Evolutionary conservation across 148 eudicot genomes (phyloP).

Genomic region (Spergularia bocconei): DNA sequence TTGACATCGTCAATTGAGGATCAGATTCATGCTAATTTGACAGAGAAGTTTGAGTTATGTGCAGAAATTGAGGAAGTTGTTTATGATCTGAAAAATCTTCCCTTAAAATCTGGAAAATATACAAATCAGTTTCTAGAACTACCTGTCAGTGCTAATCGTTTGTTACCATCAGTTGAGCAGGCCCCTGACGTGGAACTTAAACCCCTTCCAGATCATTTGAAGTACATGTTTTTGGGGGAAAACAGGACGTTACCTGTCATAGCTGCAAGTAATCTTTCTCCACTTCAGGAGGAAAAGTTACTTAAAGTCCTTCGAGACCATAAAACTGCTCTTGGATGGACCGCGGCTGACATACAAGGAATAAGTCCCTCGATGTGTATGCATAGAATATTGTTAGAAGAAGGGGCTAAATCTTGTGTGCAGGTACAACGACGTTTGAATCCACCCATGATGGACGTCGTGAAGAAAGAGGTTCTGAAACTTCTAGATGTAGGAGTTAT

Average conservation of each 20-base stretch:
- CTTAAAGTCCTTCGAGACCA: slow-evolving; percentile 17
- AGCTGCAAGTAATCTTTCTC: not conserved
- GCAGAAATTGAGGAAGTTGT: no score
- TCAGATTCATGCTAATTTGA: no score
- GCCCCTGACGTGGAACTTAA: slow-evolving; percentile 2
- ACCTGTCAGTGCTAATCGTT: not conserved
- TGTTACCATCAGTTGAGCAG: slow-evolving; percentile 7
- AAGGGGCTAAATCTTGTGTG: slow-evolving; percentile 12
- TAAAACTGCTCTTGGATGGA: slow-evolving; percentile 21
- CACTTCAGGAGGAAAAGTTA: slow-evolving; percentile 10
- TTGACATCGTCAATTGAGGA: not conserved
- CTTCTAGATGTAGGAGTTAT: slow-evolving; percentile 18
- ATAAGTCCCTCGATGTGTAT: slow-evolving; percentile 17
- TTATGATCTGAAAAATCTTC: no score
- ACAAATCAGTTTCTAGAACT: not conserved
- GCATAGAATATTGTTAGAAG: slow-evolving; percentile 20
- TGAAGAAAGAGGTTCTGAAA: slow-evolving; percentile 15
- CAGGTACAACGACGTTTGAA: slow-evolving; percentile 15
- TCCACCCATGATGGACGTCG: slow-evolving; percentile 24
- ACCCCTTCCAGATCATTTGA: no score
- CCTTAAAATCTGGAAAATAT: not conserved
- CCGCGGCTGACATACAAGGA: slow-evolving; percentile 13
- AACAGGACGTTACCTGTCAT: slow-evolving; percentile 15
- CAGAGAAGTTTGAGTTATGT: no score
- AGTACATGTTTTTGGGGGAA: slow-evolving; percentile 19